Conservation (phyloP, 2,329 filamentous ascomycete genomes). For the Sordariomycetes sp. region DNA sequence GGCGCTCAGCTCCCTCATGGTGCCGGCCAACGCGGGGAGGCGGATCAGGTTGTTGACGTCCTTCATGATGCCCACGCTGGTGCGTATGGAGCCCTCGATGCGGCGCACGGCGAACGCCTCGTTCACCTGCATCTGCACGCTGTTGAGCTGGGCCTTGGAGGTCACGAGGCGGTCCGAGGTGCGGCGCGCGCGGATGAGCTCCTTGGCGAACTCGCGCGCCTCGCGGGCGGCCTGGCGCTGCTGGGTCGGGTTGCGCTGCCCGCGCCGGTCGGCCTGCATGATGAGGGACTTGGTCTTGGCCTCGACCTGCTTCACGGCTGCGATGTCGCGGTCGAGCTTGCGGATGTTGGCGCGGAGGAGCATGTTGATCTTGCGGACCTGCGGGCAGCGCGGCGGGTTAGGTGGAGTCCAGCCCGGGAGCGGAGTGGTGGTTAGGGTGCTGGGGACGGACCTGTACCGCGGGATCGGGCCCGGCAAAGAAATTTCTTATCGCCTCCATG, state of each 20-base stretch:
- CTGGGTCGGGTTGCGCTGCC: conserved; percentile 68
- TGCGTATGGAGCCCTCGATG: conserved; percentile 85
- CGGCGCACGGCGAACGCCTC: conserved; percentile 92
- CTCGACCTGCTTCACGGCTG: conserved; percentile 67
- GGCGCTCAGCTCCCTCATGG: conserved; percentile 77
- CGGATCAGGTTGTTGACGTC: conserved; percentile 82
- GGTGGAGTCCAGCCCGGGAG: not conserved
- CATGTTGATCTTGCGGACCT: conserved; percentile 93
- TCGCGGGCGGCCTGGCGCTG: conserved; percentile 71
- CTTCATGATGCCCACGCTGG: conserved; percentile 89
- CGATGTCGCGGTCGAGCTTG: conserved; percentile 89
- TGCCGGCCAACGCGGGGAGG: conserved; percentile 66
- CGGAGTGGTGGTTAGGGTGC: not conserved
- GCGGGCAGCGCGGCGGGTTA: not conserved
- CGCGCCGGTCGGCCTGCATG: conserved; percentile 69
- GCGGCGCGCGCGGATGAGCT: conserved; percentile 74
- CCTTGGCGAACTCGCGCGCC: conserved; percentile 77
- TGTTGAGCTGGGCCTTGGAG: conserved; percentile 81
- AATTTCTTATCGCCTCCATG: conserved; percentile 80
- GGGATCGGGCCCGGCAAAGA: conserved; percentile 88
- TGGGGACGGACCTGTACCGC: conserved; percentile 69
- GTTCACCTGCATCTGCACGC: conserved; percentile 94
- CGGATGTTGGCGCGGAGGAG: conserved; percentile 84
- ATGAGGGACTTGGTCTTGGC: conserved; percentile 78
- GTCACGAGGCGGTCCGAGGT: conserved; percentile 67